Evolutionary conservation across 2,329 filamentous ascomycete species (phyloP).

Genomic region (Talaromyces verruculosus): DNA sequence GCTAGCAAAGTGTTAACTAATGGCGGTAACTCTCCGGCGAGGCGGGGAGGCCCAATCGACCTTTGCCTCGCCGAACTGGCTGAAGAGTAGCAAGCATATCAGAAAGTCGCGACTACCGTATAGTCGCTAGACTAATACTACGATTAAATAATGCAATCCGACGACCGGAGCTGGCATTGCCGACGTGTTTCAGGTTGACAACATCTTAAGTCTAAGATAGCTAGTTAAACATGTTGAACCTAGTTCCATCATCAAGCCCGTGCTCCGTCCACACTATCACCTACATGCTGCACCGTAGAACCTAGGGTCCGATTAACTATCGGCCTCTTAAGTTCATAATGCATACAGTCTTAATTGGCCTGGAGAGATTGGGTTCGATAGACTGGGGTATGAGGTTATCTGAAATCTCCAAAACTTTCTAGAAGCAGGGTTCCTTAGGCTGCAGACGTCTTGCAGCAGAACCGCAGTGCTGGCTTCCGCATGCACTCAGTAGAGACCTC

Average conservation of each 20-base stretch:
- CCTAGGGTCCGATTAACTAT: not conserved
- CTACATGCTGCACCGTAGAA: not conserved
- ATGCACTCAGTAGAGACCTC: not conserved
- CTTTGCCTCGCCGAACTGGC: constrained; percentile 13
- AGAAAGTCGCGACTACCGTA: not conserved
- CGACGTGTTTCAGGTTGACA: constrained; percentile 7
- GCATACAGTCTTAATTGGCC: not conserved
- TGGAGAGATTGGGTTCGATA: not conserved
- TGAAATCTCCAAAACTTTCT: constrained; percentile 1
- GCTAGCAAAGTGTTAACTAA: not conserved
- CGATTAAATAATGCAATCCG: constrained; percentile 5
- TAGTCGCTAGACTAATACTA: constrained; percentile 1
- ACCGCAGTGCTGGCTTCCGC: constrained; percentile 10
- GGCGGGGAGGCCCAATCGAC: constrained; percentile 19
- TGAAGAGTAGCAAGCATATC: not conserved
- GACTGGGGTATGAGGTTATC: not conserved
- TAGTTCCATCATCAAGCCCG: not conserved
- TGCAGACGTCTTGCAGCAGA: constrained; percentile 10
- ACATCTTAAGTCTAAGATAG: not conserved
- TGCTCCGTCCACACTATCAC: not conserved
- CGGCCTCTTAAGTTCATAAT: not conserved
- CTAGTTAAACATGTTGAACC: not conserved
- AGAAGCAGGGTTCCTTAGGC: constrained; percentile 5
- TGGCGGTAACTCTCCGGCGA: constrained; percentile 8
- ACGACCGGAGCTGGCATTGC: not conserved